A percentile compares a stretch with the other conserved stretches of the same genome.
These are phyloP conservation scores for Plectosphaerella plurivora DNA, from an alignment of 2,329 filamentous ascomycete genomes.

Conservation along the genomic window DNA sequence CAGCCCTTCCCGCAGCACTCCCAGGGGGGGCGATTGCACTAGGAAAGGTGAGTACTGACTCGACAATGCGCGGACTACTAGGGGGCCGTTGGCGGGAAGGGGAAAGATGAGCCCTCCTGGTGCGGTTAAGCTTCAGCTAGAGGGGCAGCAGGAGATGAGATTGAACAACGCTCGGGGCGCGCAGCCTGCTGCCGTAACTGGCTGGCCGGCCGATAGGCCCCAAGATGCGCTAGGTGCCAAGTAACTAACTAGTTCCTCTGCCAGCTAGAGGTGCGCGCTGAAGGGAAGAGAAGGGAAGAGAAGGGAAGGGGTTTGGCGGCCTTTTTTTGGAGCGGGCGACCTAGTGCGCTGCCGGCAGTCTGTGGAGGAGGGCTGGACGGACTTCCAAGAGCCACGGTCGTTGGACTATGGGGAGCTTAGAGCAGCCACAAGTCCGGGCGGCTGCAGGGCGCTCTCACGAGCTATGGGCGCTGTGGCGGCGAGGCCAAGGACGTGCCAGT, in stretches of 20 bases:
- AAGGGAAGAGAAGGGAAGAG: no score
- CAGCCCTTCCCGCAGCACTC: no score
- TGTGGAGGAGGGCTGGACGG: no score
- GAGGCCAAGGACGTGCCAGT: no score
- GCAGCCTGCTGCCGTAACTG: background rate
- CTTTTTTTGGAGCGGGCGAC: no score
- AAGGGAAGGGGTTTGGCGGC: no score
- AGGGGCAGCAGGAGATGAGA: background rate
- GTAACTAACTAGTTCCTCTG: background rate
- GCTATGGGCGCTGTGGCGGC: background rate
- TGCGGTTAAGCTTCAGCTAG: background rate
- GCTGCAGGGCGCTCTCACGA: background rate
- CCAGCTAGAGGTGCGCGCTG: background rate
- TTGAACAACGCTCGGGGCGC: background rate
- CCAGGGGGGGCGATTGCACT: no score
- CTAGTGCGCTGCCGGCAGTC: no score
- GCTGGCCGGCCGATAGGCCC: background rate
- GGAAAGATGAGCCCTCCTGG: background rate
- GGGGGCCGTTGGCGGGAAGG: background rate
- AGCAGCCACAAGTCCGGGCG: background rate
- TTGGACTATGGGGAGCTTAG: background rate
- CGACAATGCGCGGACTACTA: background rate
- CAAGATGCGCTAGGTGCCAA: background rate
- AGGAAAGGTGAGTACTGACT: background rate
- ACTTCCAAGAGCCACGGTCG: no score